A percentile compares a stretch with the other conserved stretches of the same genome.
phyloP scores from a whole-genome alignment of 257 asterid genomes.

The Cynanchum wilfordii region DNA sequence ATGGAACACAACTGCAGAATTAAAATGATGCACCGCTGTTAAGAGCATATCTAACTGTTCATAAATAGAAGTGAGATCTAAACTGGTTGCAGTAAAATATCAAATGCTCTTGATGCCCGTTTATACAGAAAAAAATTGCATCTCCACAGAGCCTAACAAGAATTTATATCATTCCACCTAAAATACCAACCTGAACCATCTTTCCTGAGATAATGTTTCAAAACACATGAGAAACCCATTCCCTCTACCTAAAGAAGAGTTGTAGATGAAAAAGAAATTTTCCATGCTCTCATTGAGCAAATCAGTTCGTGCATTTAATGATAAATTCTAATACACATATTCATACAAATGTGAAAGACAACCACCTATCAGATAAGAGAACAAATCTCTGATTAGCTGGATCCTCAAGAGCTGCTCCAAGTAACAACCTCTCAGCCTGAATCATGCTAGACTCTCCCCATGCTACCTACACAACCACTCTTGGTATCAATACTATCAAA shows the following conservation, averaged over 20 bases:
- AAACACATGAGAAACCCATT: neutral
- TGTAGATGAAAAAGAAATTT: neutral
- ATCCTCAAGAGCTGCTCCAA: constrained; percentile 76
- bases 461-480: constrained; percentile 64
- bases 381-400: constrained; percentile 92
- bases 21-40: constrained; percentile 3
- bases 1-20: constrained; percentile 79
- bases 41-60: neutral
- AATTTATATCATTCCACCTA: neutral
- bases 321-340: neutral
- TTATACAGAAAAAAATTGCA: neutral
- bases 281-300: neutral
- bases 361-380: constrained; percentile 92
- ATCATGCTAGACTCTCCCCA: constrained; percentile 99
- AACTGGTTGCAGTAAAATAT: neutral
- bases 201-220: neutral
- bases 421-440: constrained; percentile 86
- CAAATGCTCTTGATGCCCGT: neutral
- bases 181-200: neutral
- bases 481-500: constrained; percentile 2
- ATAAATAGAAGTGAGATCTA: no score
- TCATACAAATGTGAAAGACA: constrained; percentile 10
- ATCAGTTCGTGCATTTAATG: neutral
- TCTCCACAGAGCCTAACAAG: neutral
- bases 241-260: neutral